These are phyloP conservation scores for Cystobasidium sp. DNA, from an alignment of 1,284 basidiomycete species.

Conservation along the genomic window DNA sequence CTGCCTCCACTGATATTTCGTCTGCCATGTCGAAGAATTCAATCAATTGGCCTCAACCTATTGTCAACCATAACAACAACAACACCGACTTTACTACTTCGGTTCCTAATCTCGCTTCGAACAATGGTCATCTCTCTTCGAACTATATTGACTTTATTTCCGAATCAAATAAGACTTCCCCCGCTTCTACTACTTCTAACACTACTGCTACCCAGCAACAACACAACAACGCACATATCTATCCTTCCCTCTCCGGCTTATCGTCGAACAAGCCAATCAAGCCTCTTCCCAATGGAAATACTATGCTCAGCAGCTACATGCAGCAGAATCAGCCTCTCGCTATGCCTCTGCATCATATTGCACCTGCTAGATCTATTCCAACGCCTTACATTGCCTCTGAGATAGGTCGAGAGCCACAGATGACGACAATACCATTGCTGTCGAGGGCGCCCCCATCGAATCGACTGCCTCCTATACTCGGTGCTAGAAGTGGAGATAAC, in stretches of 20 bases:
- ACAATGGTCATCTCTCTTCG: not conserved
- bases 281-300: not conserved
- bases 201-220: not conserved
- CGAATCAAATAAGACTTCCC: not conserved
- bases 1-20: not conserved
- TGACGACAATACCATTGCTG: conserved; percentile 28
- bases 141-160: conserved; percentile 11
- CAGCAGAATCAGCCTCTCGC: conserved; percentile 12
- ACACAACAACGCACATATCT: conserved; percentile 18
- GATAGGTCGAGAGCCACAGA: conserved; percentile 15
- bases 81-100: conserved; percentile 10
- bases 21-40: conserved; percentile 19
- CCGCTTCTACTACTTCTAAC: conserved; percentile 6
- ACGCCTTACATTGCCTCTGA: conserved; percentile 42
- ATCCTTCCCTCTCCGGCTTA: conserved; percentile 31
- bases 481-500: not conserved
- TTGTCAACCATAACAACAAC: not conserved
- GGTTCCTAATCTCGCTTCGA: not conserved
- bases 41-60: conserved; percentile 19
- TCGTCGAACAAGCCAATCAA: not conserved
- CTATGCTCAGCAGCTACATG: not conserved
- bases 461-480: not conserved
- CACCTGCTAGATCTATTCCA: conserved; percentile 30
- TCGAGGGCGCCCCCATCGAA: conserved; percentile 30
- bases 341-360: conserved; percentile 20